Evolutionary conservation across 495 filamentous ascomycete species (phyloP), one percentile per base, ranked within the genome.

Genomic region (Astrothelium subdiscretum): DNA sequence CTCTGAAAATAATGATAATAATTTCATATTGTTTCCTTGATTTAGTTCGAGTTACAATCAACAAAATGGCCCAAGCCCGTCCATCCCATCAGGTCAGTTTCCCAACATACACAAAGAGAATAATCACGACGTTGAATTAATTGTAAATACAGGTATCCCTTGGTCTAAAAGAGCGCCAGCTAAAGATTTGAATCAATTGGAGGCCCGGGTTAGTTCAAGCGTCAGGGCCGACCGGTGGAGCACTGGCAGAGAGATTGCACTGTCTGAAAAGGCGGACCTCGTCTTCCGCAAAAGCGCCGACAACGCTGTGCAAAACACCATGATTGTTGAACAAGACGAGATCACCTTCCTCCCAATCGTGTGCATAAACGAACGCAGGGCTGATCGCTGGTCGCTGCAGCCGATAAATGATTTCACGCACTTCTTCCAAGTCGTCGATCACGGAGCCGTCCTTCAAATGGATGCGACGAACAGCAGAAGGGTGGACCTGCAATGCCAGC

Each of bases 301-400:
- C 87, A 40, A 90, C 86, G 3, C 81, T 83, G 71, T 91, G 87
- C 59, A 89, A 65, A 24, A 88, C 79, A 0, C 86, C 87, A 11
- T 85, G 81, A 68, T 89, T 89, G 66, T 89, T 84, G 70, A 90
- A 89, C 32, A 90, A 71, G 3, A 89, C 87, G 59, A 88, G 72
- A 66, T 88, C 86, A 8, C 87, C 86, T 66, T 87, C 83, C 64
- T 83, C 78, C 87, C 87, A 89, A 65, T 89, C 87, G 71, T 89
- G 85, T 12, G 85, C 72, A 71, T 89, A 89, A 32, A 89, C 87
- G 65, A 78, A 79, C 61, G 78, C 70, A 1, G 87, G 86, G 22
- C 78, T 81, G 62, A 89, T 89, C 0, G 79, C 87, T 0, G 87
- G 86, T n/a, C 87, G 77, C 71, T 90, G 87, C 43, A 90, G 66